Conservation (phyloP, 768 basidiomycete species). For the Naganishia antarctica region DNA sequence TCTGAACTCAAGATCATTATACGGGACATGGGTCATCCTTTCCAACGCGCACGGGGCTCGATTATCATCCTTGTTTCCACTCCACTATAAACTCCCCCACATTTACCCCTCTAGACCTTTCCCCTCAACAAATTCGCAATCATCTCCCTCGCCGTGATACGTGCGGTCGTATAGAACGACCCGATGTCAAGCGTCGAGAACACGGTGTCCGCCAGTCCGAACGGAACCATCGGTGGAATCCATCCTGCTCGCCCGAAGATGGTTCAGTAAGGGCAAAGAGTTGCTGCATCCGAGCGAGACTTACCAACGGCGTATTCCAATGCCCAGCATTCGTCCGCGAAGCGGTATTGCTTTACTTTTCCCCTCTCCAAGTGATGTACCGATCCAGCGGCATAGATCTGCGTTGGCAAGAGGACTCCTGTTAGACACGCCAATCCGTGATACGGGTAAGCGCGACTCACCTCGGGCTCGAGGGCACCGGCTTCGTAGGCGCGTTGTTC, state of each 20-base stretch:
- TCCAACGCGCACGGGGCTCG: too few species aligned
- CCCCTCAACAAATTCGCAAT: slow-evolving; percentile 71
- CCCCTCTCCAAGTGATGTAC: slow-evolving; percentile 81
- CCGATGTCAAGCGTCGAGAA: slow-evolving; percentile 83
- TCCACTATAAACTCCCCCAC: too few species aligned
- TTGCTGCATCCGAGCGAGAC: slow-evolving; percentile 31
- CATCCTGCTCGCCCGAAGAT: slow-evolving; percentile 59
- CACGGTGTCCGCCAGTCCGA: slow-evolving; percentile 79
- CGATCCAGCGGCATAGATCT: slow-evolving; percentile 69
- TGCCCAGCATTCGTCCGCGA: slow-evolving; percentile 93
- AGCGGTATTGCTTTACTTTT: slow-evolving; percentile 90
- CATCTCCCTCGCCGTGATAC: slow-evolving; percentile 79
- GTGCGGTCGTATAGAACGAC: slow-evolving; percentile 70
- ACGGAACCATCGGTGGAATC: slow-evolving; percentile 95
- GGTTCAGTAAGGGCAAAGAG: background rate
- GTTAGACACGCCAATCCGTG: background rate
- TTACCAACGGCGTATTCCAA: slow-evolving; percentile 88
- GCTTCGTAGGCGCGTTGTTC: slow-evolving; percentile 91
- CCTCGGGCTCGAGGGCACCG: slow-evolving; percentile 76
- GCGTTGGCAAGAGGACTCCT: background rate
- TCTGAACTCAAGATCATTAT: too few species aligned
- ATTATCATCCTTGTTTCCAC: too few species aligned
- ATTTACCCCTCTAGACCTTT: slow-evolving; percentile 61
- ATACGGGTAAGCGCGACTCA: slow-evolving; percentile 35
- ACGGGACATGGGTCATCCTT: too few species aligned